Percentiles rank a stretch among this genome's conserved stretches.
Conservation (phyloP, 495 filamentous ascomycete species). For the Lasiosphaeria ovina region DNA sequence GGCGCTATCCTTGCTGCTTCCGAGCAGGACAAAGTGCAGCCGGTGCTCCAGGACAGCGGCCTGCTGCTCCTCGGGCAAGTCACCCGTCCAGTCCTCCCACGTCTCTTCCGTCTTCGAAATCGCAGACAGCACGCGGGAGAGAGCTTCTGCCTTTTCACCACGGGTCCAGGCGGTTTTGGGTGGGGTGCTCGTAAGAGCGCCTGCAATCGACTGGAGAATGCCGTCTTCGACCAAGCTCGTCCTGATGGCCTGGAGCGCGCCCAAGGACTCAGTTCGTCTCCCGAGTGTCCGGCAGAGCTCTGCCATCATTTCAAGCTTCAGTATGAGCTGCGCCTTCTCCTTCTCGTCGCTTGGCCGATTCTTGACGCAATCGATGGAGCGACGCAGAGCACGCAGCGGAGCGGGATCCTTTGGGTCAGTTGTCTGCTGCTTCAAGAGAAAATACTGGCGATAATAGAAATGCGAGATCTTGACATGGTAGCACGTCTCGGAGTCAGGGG, state of each 20-base stretch:
- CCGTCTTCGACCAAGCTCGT: constrained; percentile 47
- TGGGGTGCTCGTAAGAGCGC: constrained; percentile 33
- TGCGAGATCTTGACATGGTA: constrained; percentile 69
- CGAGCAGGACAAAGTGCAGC: constrained; percentile 40
- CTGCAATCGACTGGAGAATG: constrained; percentile 39
- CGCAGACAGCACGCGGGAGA: constrained; percentile 46
- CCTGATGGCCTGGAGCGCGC: constrained; percentile 41
- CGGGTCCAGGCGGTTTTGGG: constrained; percentile 36
- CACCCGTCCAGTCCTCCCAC: constrained; percentile 44
- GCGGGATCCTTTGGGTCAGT: constrained; percentile 38
- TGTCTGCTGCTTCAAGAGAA: constrained; percentile 35
- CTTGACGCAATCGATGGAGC: constrained; percentile 50
- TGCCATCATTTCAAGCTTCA: constrained; percentile 51
- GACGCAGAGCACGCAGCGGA: constrained; percentile 47
- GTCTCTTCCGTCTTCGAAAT: constrained; percentile 47
- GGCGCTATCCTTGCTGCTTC: constrained; percentile 24
- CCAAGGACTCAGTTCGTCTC: constrained; percentile 42
- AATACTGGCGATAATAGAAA: constrained; percentile 67
- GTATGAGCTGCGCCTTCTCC: constrained; percentile 42
- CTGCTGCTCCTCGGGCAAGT: constrained; percentile 42
- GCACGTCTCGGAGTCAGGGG: constrained; percentile 31
- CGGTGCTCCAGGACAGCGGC: constrained; percentile 51
- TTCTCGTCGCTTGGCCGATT: constrained; percentile 42
- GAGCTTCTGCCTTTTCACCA: constrained; percentile 36
- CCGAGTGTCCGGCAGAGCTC: constrained; percentile 41